These are phyloP conservation scores for Leishmania aethiopica DNA, from an alignment of 208 protist genomes.

Conservation along the genomic window DNA sequence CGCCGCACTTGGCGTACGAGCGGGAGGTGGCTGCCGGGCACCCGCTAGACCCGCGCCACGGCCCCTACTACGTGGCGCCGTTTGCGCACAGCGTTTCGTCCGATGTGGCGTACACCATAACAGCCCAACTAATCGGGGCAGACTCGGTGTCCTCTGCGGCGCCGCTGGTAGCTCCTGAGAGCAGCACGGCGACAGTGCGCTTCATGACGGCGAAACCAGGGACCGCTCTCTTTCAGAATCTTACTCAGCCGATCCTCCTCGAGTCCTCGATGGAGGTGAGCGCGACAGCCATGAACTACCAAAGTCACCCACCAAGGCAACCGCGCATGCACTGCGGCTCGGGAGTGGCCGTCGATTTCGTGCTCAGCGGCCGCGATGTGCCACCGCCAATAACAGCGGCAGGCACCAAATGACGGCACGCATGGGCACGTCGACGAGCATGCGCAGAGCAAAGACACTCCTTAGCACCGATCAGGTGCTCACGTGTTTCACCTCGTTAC, in stretches of 20 bases:
- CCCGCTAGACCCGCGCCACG: slow-evolving; percentile 37
- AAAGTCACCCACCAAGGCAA: not conserved
- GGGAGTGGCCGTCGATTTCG: slow-evolving; percentile 5
- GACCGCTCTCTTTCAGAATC: not conserved
- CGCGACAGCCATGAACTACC: slow-evolving; percentile 3
- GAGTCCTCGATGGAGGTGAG: slow-evolving; percentile 2
- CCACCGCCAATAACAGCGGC: not conserved
- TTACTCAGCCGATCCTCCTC: slow-evolving; percentile 6
- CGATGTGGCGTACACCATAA: slow-evolving; percentile 14
- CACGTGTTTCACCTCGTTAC: too few species aligned
- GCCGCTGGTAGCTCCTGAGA: not conserved
- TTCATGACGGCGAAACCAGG: slow-evolving; percentile 11
- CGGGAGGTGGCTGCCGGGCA: slow-evolving; percentile 37
- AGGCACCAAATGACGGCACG: not conserved
- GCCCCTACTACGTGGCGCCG: slow-evolving; percentile 53
- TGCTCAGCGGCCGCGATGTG: not conserved
- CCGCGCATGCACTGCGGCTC: slow-evolving; percentile 2
- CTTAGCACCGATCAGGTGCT: too few species aligned
- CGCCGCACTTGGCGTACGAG: slow-evolving; percentile 43
- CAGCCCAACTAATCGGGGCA: not conserved
- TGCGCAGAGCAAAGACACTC: not conserved
- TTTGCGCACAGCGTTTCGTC: slow-evolving; percentile 16
- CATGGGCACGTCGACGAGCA: not conserved
- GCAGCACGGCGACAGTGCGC: not conserved
- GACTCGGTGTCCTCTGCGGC: not conserved